Percentiles rank a stretch among this genome's conserved stretches.
phyloP scores from a whole-genome alignment of 2,329 filamentous ascomycete species.

The Hypoxylon sp. region DNA sequence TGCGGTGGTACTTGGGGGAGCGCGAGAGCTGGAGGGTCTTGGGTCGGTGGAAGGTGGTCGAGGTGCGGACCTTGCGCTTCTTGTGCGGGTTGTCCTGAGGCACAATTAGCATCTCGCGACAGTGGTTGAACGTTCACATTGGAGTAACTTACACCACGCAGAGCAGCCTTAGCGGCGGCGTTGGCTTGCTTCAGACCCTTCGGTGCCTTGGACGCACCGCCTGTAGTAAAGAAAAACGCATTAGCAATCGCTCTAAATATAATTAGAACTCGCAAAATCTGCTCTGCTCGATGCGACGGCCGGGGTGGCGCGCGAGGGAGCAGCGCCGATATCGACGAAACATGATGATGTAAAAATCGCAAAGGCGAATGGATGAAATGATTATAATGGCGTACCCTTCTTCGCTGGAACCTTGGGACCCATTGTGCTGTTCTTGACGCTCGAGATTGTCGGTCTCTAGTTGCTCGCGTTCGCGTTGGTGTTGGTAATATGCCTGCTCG shows the following conservation, averaged over 20 bases:
- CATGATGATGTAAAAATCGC: slow-evolving; percentile 19
- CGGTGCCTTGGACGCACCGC: slow-evolving; percentile 63
- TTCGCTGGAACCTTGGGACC: slow-evolving; percentile 61
- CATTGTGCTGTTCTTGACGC: slow-evolving; percentile 54
- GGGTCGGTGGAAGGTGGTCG: slow-evolving; percentile 96
- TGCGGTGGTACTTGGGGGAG: slow-evolving; percentile 95
- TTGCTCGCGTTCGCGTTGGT: slow-evolving; percentile 46
- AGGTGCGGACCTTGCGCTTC: slow-evolving; percentile 91
- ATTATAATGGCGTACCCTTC: slow-evolving; percentile 62
- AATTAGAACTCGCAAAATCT: slow-evolving; percentile 80
- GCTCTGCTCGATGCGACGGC: slow-evolving; percentile 76
- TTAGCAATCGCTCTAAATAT: slow-evolving; percentile 78
- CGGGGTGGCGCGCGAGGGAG: slow-evolving; percentile 46
- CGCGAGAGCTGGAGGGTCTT: slow-evolving; percentile 96
- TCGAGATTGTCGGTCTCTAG: slow-evolving; percentile 33
- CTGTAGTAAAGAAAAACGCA: slow-evolving; percentile 68
- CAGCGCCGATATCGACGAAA: slow-evolving; percentile 37
- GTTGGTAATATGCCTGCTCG: slow-evolving; percentile 19
- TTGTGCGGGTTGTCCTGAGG: slow-evolving; percentile 76
- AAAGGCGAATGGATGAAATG: slow-evolving; percentile 12
- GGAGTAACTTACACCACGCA: slow-evolving; percentile 85
- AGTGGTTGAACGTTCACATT: background rate
- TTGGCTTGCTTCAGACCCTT: slow-evolving; percentile 88
- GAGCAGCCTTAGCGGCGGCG: slow-evolving; percentile 93
- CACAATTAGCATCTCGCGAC: slow-evolving; percentile 43